Conservation (phyloP, 257 asterid genomes). For the Ocimum tenuiflorum region DNA sequence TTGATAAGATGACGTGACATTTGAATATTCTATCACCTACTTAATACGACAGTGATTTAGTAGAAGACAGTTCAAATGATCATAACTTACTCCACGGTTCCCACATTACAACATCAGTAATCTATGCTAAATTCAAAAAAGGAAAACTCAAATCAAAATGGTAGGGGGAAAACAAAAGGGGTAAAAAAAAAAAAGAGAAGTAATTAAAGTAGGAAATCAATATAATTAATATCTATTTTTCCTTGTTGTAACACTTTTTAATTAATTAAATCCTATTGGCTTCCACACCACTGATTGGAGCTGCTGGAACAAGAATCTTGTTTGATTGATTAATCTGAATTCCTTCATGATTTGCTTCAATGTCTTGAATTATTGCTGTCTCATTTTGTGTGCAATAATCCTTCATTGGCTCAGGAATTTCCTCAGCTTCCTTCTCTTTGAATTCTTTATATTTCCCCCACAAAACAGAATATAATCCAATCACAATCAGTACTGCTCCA, state of each 20-base stretch:
- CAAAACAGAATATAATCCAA: conserved; percentile 42
- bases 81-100: no score
- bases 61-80: no score
- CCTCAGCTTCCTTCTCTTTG: conserved; percentile 34
- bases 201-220: neutral
- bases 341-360: conserved; percentile 42
- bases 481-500: conserved; percentile 49
- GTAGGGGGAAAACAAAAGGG: neutral
- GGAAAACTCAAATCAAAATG: neutral
- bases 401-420: conserved; percentile 27
- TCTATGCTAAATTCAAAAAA: neutral
- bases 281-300: conserved; percentile 27
- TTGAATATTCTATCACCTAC: no score
- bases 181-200: no score
- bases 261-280: conserved; percentile 27
- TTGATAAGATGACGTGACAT: no score
- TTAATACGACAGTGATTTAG: no score
- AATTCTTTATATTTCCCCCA: conserved; percentile 55
- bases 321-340: conserved; percentile 23
- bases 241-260: neutral
- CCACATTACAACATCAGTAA: conserved; percentile 18
- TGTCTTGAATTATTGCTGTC: conserved; percentile 28
- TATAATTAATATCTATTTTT: no score
- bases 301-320: conserved; percentile 14
- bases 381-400: conserved; percentile 8